Base-by-base conservation (phyloP, 805 yeast species). In the Saccharomyces jurei region DNA sequence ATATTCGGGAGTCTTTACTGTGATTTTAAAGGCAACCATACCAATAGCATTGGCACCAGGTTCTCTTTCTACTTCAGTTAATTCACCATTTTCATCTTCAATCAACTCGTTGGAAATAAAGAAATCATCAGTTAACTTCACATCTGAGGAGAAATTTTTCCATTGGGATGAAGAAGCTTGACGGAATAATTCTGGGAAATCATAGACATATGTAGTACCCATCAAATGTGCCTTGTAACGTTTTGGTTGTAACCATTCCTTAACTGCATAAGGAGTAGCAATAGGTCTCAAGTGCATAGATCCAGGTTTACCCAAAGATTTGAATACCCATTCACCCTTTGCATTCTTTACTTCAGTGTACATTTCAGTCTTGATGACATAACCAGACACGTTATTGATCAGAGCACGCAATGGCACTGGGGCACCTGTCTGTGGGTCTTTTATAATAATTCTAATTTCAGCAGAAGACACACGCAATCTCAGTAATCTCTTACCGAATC, bases 171-270 rank as follows among this genome's bases (percentile, higher is more conserved):
- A 72, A 41, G 88, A 80, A 41, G 97, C 96, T 76, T 94, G 97
- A 66, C 91, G 88, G 86, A 95, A 94, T 66, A 94, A 77, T 71
- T 94, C 99, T 52, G 99, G 99, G 94, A 94, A 95, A 74, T 94
- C 99, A 68, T 95, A 94, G 51, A 89, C 97, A 69, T 89, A 94
- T 10, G 99, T 91, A 21, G 99, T 94, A 60, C 99, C 99, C 91
- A 94, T 87, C 65, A 89, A 80, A 74, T 94, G 98, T 51, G 99
- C 99, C 77, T 86, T 88, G 79, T 95, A 95, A 76, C 99, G 89
- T 75, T 94, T 94, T 65, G 98, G 97, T 77, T 94, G 99, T 67
- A 94, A 80, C 77, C 96, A 91, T 75, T 94, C 99, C 78, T 94
- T 94, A 31, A 95, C 96, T 56, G 98, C 96, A 70, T 94, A 95